phyloP scores from a whole-genome alignment of 2,329 filamentous ascomycete species.

The Claviceps arundinis region DNA sequence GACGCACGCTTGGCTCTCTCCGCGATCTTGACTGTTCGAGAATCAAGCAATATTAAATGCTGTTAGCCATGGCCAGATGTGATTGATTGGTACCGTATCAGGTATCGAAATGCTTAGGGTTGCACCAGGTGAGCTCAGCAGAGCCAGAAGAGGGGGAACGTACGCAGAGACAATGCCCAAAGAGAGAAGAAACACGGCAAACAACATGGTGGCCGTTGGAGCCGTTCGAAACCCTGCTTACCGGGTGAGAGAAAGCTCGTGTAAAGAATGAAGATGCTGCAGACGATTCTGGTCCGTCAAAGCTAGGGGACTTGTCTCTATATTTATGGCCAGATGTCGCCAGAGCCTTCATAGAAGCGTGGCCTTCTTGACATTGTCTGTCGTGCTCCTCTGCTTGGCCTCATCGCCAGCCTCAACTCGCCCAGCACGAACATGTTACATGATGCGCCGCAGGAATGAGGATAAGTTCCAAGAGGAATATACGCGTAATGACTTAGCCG shows the following conservation, averaged over 20 bases:
- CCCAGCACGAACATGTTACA: neutral
- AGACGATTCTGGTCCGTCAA: neutral
- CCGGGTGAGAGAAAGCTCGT: neutral
- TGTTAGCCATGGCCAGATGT: neutral
- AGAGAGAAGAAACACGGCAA: conserved; percentile 7
- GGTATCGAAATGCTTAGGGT: no score
- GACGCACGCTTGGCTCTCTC: neutral
- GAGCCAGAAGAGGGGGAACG: neutral
- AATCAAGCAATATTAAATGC: neutral
- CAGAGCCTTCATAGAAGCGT: conserved; percentile 8
- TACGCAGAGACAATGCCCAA: conserved; percentile 10
- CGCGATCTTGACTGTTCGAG: conserved; percentile 5
- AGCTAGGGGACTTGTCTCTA: conserved; percentile 13
- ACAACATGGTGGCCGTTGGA: conserved; percentile 7
- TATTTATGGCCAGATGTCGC: conserved; percentile 15
- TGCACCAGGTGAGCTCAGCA: no score
- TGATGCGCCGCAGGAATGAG: no score
- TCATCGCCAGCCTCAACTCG: neutral
- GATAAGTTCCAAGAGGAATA: neutral
- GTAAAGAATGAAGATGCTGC: neutral
- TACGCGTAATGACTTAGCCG: neutral
- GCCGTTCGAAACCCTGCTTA: conserved; percentile 7
- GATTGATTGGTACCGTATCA: neutral
- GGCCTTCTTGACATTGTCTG: conserved; percentile 2
- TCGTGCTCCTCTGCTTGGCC: neutral